A percentile compares a stretch with the other conserved stretches of the same genome.
phyloP scores from a whole-genome alignment of 352 stramenopile species.

The Globisporangium cederbergense region DNA sequence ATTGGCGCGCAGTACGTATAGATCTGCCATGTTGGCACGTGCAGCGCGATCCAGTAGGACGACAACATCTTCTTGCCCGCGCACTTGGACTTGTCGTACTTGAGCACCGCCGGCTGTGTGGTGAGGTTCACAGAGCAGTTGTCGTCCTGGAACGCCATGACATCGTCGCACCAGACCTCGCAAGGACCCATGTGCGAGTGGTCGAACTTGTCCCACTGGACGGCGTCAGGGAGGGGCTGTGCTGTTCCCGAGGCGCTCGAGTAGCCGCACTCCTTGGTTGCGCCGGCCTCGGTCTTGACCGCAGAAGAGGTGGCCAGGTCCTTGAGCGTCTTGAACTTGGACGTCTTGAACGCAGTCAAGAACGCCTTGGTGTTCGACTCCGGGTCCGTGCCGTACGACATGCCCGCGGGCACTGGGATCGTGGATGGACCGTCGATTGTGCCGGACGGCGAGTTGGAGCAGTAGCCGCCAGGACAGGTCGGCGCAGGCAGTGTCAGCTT shows the following conservation, averaged over 20 bases:
- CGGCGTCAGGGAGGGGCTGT: conserved; percentile 29
- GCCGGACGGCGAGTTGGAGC: conserved; percentile 37
- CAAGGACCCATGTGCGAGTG: conserved; percentile 38
- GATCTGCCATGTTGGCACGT: conserved; percentile 41
- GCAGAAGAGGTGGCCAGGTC: conserved; percentile 38
- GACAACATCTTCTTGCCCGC: background rate
- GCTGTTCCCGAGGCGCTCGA: conserved; percentile 28
- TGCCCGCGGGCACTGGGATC: conserved; percentile 37
- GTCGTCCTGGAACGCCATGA: conserved; percentile 32
- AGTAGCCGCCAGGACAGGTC: conserved; percentile 31
- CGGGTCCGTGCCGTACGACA: conserved; percentile 33
- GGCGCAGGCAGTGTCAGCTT: conserved; percentile 41
- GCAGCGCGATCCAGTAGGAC: conserved; percentile 37
- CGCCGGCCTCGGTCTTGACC: conserved; percentile 26
- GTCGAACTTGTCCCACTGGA: conserved; percentile 40
- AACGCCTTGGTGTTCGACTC: conserved; percentile 26
- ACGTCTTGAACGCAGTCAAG: conserved; percentile 24
- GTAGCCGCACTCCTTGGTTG: conserved; percentile 38
- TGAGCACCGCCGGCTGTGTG: conserved; percentile 24
- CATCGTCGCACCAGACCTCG: conserved; percentile 53
- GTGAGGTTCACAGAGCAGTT: conserved; percentile 42
- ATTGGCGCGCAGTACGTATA: conserved; percentile 48
- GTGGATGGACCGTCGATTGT: conserved; percentile 32
- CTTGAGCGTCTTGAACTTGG: conserved; percentile 43
- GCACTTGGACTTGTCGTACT: conserved; percentile 41